Conservation (phyloP, 2,329 filamentous ascomycete genomes). For the Penicillium sp. region DNA sequence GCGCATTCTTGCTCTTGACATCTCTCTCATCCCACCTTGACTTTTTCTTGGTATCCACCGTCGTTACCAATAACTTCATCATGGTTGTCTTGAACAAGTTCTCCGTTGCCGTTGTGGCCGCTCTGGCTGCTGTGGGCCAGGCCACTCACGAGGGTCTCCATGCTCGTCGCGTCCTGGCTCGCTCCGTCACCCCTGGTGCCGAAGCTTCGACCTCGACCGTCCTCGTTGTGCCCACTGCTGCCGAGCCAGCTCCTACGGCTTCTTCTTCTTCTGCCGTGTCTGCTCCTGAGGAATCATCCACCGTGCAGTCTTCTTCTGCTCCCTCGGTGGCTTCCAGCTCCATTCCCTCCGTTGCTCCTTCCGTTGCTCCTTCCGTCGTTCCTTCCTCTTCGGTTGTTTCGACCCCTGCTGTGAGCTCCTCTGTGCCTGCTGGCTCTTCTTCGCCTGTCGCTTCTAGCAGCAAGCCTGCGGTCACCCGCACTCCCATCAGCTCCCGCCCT, state of each 20-base stretch:
- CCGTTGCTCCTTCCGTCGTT: constrained; percentile 9
- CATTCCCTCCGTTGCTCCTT: too few species aligned
- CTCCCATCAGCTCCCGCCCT: constrained; percentile 4
- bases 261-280: background rate
- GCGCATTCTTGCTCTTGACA: background rate
- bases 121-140: constrained; percentile 30
- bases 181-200: constrained; percentile 10
- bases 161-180: constrained; percentile 19
- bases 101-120: constrained; percentile 29
- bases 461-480: constrained; percentile 5
- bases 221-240: constrained; percentile 17
- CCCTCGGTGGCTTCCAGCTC: constrained; percentile 6
- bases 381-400: constrained; percentile 1
- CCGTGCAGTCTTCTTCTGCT: constrained; percentile 1
- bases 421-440: background rate
- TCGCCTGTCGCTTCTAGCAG: constrained; percentile 2
- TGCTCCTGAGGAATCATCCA: constrained; percentile 5
- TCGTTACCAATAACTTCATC: constrained; percentile 12
- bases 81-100: constrained; percentile 34
- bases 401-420: background rate
- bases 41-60: constrained; percentile 5
- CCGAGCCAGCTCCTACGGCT: background rate
- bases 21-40: constrained; percentile 6
- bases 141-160: constrained; percentile 25
- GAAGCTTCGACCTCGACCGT: constrained; percentile 16